Evolutionary conservation across 257 asterid genomes (phyloP).

Genomic region (Orobanche coerulescens): DNA sequence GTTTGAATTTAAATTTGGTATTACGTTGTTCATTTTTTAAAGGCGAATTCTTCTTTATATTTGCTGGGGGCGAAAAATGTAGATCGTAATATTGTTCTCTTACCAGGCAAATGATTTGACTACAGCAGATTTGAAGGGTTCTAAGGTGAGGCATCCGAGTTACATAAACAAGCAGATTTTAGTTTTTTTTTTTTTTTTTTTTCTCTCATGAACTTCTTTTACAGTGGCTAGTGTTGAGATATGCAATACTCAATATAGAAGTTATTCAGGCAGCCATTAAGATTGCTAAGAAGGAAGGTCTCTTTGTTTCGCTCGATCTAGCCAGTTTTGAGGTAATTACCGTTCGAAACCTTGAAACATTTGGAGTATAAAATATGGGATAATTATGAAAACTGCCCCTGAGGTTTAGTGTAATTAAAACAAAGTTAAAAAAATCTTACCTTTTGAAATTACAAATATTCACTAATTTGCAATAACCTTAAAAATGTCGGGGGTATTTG

Average conservation of each 20-base stretch:
- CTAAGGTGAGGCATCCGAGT: constrained; percentile 65
- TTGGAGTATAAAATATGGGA: background rate
- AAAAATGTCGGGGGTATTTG: no score
- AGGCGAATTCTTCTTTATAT: background rate
- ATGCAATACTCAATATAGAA: constrained; percentile 62
- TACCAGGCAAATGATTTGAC: constrained; percentile 77
- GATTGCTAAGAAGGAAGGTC: constrained; percentile 86
- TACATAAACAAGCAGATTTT: no score
- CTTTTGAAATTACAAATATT: no score
- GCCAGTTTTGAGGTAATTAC: constrained; percentile 93
- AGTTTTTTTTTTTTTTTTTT: no score
- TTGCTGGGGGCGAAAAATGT: constrained; percentile 13
- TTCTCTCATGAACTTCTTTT: no score
- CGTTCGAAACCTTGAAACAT: background rate
- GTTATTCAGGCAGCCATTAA: constrained; percentile 62
- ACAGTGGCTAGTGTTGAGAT: constrained; percentile 96
- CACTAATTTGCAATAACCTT: no score
- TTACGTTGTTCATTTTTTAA: background rate
- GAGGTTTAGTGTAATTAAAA: background rate
- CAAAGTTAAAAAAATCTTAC: no score
- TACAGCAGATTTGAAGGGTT: constrained; percentile 69
- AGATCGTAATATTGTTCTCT: constrained; percentile 25
- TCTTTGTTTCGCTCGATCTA: constrained; percentile 75
- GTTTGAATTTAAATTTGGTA: constrained; percentile 4
- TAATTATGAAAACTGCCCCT: background rate